These are phyloP conservation scores for Candida nitratophila DNA, from an alignment of 805 yeast species.

Conservation along the genomic window DNA sequence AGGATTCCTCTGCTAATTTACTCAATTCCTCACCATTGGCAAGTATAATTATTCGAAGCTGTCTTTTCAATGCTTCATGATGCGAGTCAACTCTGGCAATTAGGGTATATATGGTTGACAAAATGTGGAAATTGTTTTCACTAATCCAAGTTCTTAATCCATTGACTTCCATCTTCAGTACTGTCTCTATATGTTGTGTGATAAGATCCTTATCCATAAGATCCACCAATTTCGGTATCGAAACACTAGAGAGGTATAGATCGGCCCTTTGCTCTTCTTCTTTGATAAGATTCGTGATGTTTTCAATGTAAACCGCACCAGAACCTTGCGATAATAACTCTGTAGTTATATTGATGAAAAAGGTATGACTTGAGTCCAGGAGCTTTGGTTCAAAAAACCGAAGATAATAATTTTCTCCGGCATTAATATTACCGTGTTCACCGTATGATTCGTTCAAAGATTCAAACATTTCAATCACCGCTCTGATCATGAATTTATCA, in stretches of 20 bases:
- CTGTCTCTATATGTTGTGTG: conserved; percentile 46
- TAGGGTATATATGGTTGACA: conserved; percentile 42
- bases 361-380: conserved; percentile 45
- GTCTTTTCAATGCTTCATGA: conserved; percentile 39
- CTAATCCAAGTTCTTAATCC: conserved; percentile 55
- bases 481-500: conserved; percentile 52
- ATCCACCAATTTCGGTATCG: conserved; percentile 46
- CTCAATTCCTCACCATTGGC: conserved; percentile 37
- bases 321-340: conserved; percentile 35
- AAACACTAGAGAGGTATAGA: conserved; percentile 45
- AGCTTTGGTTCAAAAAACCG: conserved; percentile 62
- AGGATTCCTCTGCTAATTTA: conserved; percentile 16
- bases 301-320: conserved; percentile 51
- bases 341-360: conserved; percentile 41
- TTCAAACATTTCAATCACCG: conserved; percentile 66
- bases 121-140: conserved; percentile 35
- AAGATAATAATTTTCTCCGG: conserved; percentile 53
- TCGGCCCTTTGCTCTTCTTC: conserved; percentile 57
- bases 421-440: conserved; percentile 11
- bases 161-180: conserved; percentile 43
- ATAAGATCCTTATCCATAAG: conserved; percentile 56
- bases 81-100: conserved; percentile 48
- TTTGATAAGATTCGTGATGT: conserved; percentile 42
- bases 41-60: conserved; percentile 39
- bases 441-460: conserved; percentile 37